Evolutionary conservation across 1,284 basidiomycete genomes (phyloP), one percentile per base, ranked within the genome.

Genomic region (Apiotrichum laibachii): DNA sequence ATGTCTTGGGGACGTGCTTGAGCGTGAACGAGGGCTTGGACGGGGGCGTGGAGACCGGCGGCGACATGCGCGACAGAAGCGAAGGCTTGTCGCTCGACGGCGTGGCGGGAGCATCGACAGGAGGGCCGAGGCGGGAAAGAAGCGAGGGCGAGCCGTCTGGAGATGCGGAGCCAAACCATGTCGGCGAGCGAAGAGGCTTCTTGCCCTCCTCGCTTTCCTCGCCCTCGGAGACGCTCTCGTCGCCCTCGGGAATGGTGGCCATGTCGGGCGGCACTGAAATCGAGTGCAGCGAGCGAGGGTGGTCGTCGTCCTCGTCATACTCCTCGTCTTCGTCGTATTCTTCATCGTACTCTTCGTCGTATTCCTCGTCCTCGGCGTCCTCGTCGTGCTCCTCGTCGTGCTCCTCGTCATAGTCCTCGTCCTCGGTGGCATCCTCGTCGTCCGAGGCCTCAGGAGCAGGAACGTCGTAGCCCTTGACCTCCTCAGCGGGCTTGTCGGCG

Each of bases 1-100:
- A 69, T 1, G 72, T 73, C 47, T 67, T 68, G 7, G 72, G 70
- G n/a, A 72, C 71, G 53, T 76, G 73, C 53, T 71, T 71, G 53
- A 59, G 45, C n/a, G 54, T 21, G 43, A 54, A 54, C n/a, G 61
- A 34, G 7, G 52, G 46, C n/a, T 10, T 34, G 8, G 47, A 33
- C 16, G 48, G 47, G 13, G 56, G 57, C 1, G 57, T 53, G 6
- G 52, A 46, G 15, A 44, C 31, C 4, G 62, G 53, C 9, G 62
- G 62, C 10, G 59, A 52, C 47, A 57, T 51, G 40, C 57, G 65
- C 21, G 46, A 60, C 31, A 57, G 55, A 22, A 44, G 48, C 2
- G 53, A 59, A 7, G 53, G 51, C 37, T 46, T 13, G 21, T 39
- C 37, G 22, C 46, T 26, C 13, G 53, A 26, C 9, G 49, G 37